Evolutionary conservation across 768 basidiomycete genomes (phyloP).

Genomic region (Rhodotorula babjevae): DNA sequence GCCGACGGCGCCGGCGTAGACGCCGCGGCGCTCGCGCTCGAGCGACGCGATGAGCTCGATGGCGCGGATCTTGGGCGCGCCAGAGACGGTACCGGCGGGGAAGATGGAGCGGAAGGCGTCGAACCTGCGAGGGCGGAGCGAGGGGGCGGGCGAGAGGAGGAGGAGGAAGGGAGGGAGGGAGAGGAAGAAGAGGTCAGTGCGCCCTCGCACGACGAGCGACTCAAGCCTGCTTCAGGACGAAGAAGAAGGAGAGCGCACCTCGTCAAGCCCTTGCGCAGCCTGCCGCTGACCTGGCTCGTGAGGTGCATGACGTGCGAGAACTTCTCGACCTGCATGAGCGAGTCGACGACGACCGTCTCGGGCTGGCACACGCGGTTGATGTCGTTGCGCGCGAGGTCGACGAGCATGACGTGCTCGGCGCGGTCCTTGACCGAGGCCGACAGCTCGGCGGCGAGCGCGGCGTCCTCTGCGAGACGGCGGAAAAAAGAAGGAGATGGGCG

Average conservation of each 20-base stretch:
- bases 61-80: constrained; percentile 97
- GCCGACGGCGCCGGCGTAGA: constrained; percentile 97
- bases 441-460: constrained; percentile 65
- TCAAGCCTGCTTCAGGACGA: background rate
- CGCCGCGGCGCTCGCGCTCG: constrained; percentile 82
- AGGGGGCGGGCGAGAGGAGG: background rate
- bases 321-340: constrained; percentile 85
- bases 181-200: background rate
- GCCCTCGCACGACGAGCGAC: too few relatives aligned
- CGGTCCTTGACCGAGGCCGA: constrained; percentile 85
- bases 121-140: constrained; percentile 56
- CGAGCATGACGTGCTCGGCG: constrained; percentile 98
- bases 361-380: constrained; percentile 96
- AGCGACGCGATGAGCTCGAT: constrained; percentile 83
- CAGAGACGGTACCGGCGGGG: constrained; percentile 96
- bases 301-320: constrained; percentile 98
- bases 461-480: constrained; percentile 68
- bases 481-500: too few relatives aligned
- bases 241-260: constrained; percentile 54
- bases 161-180: too few relatives aligned
- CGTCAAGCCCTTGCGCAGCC: constrained; percentile 71
- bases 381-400: constrained; percentile 95
- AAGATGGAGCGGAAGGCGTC: constrained; percentile 99
- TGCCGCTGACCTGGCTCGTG: constrained; percentile 89
- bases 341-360: constrained; percentile 90